Evolutionary conservation across 2,329 filamentous ascomycete species (phyloP).

Genomic region (Orbilia ellipsospora): DNA sequence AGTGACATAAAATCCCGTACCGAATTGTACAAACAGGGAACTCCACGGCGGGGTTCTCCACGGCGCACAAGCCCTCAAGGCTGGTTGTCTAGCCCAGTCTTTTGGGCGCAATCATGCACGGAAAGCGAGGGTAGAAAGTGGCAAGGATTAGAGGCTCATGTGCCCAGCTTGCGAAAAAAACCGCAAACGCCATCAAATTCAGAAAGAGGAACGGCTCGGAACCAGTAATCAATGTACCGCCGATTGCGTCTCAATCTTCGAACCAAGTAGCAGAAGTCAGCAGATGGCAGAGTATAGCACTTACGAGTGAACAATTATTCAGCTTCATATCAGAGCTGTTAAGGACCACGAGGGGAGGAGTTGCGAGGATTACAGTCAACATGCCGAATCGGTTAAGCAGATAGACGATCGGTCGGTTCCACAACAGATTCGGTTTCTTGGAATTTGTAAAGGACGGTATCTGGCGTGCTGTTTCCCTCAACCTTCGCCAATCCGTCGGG

Average conservation of each 20-base stretch:
- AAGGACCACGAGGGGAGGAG: constrained; percentile 31
- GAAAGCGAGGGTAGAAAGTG: constrained; percentile 25
- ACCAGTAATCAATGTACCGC: constrained; percentile 15
- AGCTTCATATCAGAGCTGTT: constrained; percentile 24
- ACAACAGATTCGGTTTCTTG: constrained; percentile 28
- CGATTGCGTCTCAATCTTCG: constrained; percentile 9
- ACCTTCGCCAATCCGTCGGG: constrained; percentile 8
- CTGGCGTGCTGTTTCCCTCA: constrained; percentile 3
- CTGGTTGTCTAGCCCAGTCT: constrained; percentile 40
- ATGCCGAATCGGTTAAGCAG: constrained; percentile 24
- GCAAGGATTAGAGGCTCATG: constrained; percentile 41
- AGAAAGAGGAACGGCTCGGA: constrained; percentile 16
- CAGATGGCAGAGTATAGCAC: constrained; percentile 6
- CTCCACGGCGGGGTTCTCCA: constrained; percentile 34
- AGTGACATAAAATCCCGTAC: constrained; percentile 37
- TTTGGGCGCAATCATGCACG: constrained; percentile 34
- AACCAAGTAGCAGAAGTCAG: constrained; percentile 11
- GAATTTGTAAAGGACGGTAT: constrained; percentile 3
- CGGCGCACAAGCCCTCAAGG: constrained; percentile 8
- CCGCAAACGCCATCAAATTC: constrained; percentile 25
- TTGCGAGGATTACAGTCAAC: constrained; percentile 38
- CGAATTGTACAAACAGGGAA: constrained; percentile 29
- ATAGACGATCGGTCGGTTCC: constrained; percentile 10
- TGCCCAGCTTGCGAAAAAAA: constrained; percentile 34
- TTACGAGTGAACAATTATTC: constrained; percentile 32